Base-by-base conservation (phyloP, 305 asterid species). In the Fraxinus albicans region DNA sequence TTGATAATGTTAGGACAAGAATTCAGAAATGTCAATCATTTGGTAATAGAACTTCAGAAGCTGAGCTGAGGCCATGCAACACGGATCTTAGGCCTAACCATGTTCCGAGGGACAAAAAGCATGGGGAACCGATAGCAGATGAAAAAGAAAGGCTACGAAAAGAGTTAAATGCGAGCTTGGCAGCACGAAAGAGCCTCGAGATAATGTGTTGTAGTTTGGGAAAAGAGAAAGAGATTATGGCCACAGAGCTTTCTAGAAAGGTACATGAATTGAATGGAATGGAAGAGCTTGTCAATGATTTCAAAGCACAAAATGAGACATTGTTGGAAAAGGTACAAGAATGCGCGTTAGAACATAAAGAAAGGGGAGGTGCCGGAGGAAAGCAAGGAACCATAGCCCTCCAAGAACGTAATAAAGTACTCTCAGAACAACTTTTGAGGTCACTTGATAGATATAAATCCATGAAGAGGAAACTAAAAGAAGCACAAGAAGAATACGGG, bases 191-290 rank as follows among this genome's bases (percentile, higher is more conserved):
- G 78, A 91, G 93, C 82, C 91, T 95, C 6, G 94, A 94, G 87
- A 82, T 90, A n/a, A 89, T 92, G 96, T 93, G 96, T 88, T 86
- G 95, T 0, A 88, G 98, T 36, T 88, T 93, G 79, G 97, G 96
- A 42, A 92, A 90, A 81, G 98, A 95, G 82, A 95, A 91, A 85
- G 96, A 91, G 89, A 92, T 93, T 6, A 95, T 95, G 93, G 90
- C 93, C 0, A 31, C 63, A 25, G 97, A 95, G 82, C 90, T 95
- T 0, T 88, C 94, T 0, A 91, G 85, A 77, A 95, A 89, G 80
- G 93, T 74, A 1, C 94, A 90, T 7, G 92, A 91, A 69, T 25
- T 90, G 83, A 87, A 76, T 29, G 98, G 86, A 70, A 86, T 91
- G 93, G 98, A 95, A 73, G 94, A 93, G 8, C 90, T 86, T 7